Base-by-base conservation (phyloP, 768 basidiomycete genomes). In the Hortiboletus campestris region DNA sequence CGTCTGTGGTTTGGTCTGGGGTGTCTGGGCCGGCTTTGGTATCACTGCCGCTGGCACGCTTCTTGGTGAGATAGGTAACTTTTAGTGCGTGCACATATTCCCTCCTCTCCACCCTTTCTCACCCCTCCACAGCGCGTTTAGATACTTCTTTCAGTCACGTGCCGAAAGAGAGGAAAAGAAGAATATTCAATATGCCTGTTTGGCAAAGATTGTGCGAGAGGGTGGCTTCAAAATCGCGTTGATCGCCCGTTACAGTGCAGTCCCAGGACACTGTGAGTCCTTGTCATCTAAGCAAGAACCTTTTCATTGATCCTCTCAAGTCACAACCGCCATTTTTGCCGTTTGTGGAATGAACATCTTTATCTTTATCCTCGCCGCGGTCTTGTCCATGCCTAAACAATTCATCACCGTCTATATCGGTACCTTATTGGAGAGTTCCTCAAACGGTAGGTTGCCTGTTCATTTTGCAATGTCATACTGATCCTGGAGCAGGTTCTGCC, bases 331-430 rank as follows among this genome's bases (percentile, higher is more conserved):
- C 34, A 80, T 95, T 6, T 94, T 95, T 67, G 83, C 92, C 3
- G 86, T 93, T 4, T 94, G 91, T 67, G 94, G 94, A 36, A 92
- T 96, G 88, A 76, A 77, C 55, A 86, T 94, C 59, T 74, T 84
- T 63, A 78, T 84, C 29, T 97, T 95, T 71, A 76, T 82, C 48
- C 57, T 91, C 8, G 93, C 94, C 22, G 88, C 93, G 5, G 72
- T 94, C 61, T 74, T 94, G 17, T 91, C 91, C 19, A 72, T 93
- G 66, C 94, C 94, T 8, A 95, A 95, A 67, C 94, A 97, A 69
- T 87, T 97, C 63, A 81, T 93, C 61, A 91, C 89, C 9, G 94
- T 97, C 13, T 97, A 97, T 66, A 80, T 95, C 16, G 94, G 94
- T 35, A 91, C 91, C 31, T 76, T 89, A 29, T 69, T 91, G n/a